These are phyloP conservation scores for Beauveria sp. DNA, from an alignment of 2,329 filamentous ascomycete species.

Conservation along the genomic window DNA sequence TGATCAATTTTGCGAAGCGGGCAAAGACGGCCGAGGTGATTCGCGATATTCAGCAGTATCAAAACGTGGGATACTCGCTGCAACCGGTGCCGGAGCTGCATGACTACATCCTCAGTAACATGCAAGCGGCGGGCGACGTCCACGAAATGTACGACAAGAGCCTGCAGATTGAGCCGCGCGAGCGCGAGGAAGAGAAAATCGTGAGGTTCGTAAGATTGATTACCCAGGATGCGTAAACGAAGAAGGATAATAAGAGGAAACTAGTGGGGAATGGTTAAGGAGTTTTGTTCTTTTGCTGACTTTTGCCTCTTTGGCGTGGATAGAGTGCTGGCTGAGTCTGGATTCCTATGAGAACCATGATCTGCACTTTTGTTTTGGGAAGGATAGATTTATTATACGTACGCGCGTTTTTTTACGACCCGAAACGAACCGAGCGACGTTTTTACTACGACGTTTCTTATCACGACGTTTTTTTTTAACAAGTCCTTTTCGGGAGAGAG, in stretches of 20 bases:
- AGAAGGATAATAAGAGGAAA: background rate
- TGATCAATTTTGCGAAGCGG: slow-evolving; percentile 98
- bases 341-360: slow-evolving; percentile 42
- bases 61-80: slow-evolving; percentile 92
- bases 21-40: slow-evolving; percentile 98
- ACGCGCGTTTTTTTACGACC: slow-evolving; percentile 8
- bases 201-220: slow-evolving; percentile 65
- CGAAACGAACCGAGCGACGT: slow-evolving; percentile 3
- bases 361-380: background rate
- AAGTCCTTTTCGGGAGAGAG: background rate
- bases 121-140: slow-evolving; percentile 90
- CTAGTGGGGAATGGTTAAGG: background rate
- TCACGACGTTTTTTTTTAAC: background rate
- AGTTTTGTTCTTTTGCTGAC: slow-evolving; percentile 8
- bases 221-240: background rate
- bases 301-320: slow-evolving; percentile 12
- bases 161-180: slow-evolving; percentile 83
- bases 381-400: slow-evolving; percentile 7
- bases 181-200: slow-evolving; percentile 98
- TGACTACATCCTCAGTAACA: slow-evolving; percentile 93
- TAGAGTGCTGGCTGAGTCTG: slow-evolving; percentile 54
- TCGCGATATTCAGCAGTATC: slow-evolving; percentile 96
- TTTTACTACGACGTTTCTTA: background rate
- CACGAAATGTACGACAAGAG: slow-evolving; percentile 99
- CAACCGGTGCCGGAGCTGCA: slow-evolving; percentile 87